Conservation (phyloP, 23 red algal species). For the Gracilariopsis chorda region DNA sequence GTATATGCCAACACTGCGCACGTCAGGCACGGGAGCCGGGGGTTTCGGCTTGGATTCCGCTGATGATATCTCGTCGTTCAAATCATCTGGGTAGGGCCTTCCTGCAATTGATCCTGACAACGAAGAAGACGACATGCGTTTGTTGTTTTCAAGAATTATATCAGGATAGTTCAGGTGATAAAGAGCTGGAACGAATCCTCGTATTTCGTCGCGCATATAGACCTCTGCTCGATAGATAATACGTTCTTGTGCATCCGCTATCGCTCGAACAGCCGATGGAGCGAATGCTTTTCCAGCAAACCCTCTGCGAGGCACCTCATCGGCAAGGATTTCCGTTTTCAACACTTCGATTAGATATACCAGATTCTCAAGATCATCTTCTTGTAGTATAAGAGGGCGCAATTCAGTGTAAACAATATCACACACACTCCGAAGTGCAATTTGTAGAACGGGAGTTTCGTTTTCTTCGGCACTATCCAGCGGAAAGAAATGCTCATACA, state of each 20-base stretch:
- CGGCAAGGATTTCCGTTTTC: slow-evolving; percentile 68
- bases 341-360: slow-evolving; percentile 85
- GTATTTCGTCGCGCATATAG: slow-evolving; percentile 79
- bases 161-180: slow-evolving; percentile 73
- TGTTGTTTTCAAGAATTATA: slow-evolving; percentile 22
- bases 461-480: slow-evolving; percentile 15
- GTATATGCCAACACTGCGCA: slow-evolving; percentile 65
- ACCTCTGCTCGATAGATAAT: slow-evolving; percentile 90
- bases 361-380: slow-evolving; percentile 77
- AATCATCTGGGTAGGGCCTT: background rate
- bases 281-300: slow-evolving; percentile 57
- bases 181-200: slow-evolving; percentile 60
- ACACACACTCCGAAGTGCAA: slow-evolving; percentile 43
- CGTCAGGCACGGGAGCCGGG: background rate
- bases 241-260: slow-evolving; percentile 89
- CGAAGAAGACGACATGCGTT: background rate
- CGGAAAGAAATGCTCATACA: slow-evolving; percentile 84
- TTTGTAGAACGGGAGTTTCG: background rate
- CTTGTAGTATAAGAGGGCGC: slow-evolving; percentile 69
- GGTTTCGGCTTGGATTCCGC: background rate
- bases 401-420: slow-evolving; percentile 66
- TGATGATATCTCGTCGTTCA: too few relatives aligned
- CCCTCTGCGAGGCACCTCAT: slow-evolving; percentile 56
- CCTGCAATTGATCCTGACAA: background rate
- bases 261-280: slow-evolving; percentile 50